Evolutionary conservation across 2,329 filamentous ascomycete species (phyloP), one percentile per base, ranked within the genome.

Genomic region (Elsinoe australis): DNA sequence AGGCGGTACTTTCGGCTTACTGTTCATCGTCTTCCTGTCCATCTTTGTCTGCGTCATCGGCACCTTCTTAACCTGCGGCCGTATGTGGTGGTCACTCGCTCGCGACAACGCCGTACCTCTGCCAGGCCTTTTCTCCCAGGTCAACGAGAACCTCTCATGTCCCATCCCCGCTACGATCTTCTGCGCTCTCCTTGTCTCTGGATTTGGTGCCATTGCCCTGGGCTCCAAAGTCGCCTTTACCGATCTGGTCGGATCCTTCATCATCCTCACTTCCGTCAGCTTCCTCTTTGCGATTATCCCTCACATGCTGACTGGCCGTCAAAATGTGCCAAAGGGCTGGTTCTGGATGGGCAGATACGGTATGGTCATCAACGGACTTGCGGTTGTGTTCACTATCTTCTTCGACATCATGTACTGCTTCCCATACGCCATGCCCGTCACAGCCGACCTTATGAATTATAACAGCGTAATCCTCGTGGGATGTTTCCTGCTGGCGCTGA

Each of bases 21-120:
- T 80, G n/a, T 69, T 79, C 53, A 72, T 80, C 51, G 65, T 78
- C 49, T 73, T 77, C 58, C 59, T 75, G 5, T 73, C 73, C 14
- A 70, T 70, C 19, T 54, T 73, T 49, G 68, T 72, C 41, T 75
- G 72, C 55, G 67, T 69, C 31, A 55, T 74, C 18, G 71, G 71
- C 8, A 78, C 76, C 2, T 61, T 76, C 24, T 61, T 79, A 29
- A 80, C 75, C 32, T 63, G 54, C 22, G 57, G 61, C n/a, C 59
- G 63, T 15, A 55, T 59, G 62, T 74, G 71, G 61, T 77, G 74
- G 74, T 68, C 71, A 1, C 62, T 78, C 14, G 75, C 78, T 29
- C 73, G 79, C 24, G 79, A 82, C 59, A 72, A 75, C 31, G 78
- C 78, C 2, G 78, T 79, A 2, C 79, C 79, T 0, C 75, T 79